These are phyloP conservation scores for Ampelocalamus luodianensis DNA, from an alignment of 176 grass and related monocot species.

Conservation along the genomic window DNA sequence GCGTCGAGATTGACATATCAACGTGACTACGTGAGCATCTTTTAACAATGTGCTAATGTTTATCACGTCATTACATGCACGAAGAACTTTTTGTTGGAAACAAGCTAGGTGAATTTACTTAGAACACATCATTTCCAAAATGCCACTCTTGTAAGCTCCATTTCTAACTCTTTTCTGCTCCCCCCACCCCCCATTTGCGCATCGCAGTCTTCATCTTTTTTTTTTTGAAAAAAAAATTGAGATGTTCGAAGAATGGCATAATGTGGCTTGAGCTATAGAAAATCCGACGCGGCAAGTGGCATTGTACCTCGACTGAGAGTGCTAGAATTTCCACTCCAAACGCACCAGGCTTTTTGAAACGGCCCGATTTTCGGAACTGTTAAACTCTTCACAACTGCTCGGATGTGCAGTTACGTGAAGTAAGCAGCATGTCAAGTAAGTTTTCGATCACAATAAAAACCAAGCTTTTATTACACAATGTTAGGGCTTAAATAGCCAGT, in stretches of 20 bases:
- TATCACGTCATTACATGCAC: no score
- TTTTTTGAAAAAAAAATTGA: not conserved
- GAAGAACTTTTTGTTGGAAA: not conserved
- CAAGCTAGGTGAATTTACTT: not conserved
- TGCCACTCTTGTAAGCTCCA: not conserved
- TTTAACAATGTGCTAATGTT: no score
- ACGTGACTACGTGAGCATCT: no score
- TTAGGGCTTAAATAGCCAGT: no score
- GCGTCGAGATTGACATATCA: not conserved
- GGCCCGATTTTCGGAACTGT: no score
- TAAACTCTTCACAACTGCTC: no score
- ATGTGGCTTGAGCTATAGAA: not conserved
- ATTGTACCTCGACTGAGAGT: not conserved
- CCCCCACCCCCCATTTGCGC: not conserved
- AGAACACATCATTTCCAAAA: not conserved
- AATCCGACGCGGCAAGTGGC: not conserved
- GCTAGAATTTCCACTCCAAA: constrained; percentile 40
- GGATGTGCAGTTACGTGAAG: no score
- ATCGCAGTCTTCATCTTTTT: not conserved
- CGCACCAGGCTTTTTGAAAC: constrained; percentile 39
- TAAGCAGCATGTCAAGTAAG: no score
- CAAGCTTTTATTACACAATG: no score
- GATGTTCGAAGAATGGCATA: no score
- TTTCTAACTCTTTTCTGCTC: no score
- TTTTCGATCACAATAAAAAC: no score